A percentile compares a stretch with the other conserved stretches of the same genome.
phyloP scores from a whole-genome alignment of 306 rosid species.

The Vigna nakashimae region DNA sequence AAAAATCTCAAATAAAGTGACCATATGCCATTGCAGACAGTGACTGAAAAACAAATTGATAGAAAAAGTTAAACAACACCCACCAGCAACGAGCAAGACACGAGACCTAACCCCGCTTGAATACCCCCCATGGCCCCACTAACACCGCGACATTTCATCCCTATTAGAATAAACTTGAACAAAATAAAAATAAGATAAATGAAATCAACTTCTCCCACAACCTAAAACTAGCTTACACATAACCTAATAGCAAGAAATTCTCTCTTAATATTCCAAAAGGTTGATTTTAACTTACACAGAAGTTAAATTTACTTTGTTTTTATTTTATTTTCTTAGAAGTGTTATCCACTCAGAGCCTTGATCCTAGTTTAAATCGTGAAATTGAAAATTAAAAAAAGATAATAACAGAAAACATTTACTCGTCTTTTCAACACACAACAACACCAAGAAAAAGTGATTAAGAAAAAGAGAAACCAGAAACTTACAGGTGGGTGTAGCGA shows the following conservation, averaged over 20 bases:
- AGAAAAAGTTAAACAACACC: conserved; percentile 36
- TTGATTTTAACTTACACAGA: background rate
- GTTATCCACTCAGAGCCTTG: no score
- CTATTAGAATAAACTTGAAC: background rate
- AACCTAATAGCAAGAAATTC: background rate
- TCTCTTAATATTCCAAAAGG: no score
- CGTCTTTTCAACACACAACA: background rate
- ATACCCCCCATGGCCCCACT: conserved; percentile 28
- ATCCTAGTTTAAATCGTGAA: conserved; percentile 2
- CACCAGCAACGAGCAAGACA: conserved; percentile 42
- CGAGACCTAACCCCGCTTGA: conserved; percentile 40
- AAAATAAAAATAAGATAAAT: background rate
- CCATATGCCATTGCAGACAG: conserved; percentile 33
- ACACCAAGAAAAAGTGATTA: background rate
- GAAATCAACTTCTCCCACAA: background rate
- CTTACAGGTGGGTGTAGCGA: conserved; percentile 55
- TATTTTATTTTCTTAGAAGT: no score
- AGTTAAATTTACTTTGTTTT: background rate
- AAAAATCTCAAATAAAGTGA: conserved; percentile 18
- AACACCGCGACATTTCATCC: conserved; percentile 23
- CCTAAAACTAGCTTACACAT: background rate
- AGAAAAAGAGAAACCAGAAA: background rate
- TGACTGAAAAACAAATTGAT: conserved; percentile 44
- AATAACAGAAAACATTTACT: background rate
- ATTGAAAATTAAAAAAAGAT: conserved; percentile 19